Conservation (phyloP, 257 asterid genomes). For the Penstemon davidsonii region DNA sequence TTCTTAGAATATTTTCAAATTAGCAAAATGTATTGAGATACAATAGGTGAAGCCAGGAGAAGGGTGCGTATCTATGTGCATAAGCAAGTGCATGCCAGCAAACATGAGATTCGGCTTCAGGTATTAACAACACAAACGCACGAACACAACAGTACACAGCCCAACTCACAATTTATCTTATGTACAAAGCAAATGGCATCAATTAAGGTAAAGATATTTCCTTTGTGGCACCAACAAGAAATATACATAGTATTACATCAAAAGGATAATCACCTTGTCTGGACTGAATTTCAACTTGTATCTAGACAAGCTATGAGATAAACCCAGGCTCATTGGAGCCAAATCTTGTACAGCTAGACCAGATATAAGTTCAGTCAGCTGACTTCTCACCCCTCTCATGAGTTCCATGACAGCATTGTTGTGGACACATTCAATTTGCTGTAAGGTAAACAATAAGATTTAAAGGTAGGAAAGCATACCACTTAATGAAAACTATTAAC, state of each 20-base stretch:
- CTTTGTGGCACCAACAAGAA: background rate
- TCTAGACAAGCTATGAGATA: constrained; percentile 87
- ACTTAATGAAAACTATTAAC: background rate
- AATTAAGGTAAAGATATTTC: background rate
- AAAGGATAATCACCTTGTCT: constrained; percentile 55
- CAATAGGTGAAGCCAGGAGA: background rate
- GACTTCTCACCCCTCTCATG: constrained; percentile 92
- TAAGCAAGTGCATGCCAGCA: background rate
- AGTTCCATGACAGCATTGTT: constrained; percentile 79
- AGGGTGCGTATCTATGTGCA: no score
- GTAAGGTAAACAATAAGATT: constrained; percentile 12
- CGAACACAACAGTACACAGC: background rate
- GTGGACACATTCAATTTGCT: constrained; percentile 90
- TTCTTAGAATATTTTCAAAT: no score
- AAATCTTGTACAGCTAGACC: constrained; percentile 82
- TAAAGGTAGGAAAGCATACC: background rate
- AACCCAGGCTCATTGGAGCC: constrained; percentile 93
- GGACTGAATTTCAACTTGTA: constrained; percentile 89
- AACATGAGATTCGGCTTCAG: background rate
- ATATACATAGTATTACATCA: background rate
- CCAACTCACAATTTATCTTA: background rate
- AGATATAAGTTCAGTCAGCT: constrained; percentile 73
- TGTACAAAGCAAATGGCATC: background rate
- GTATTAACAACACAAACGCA: no score
- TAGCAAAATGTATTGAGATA: background rate